A percentile compares a stretch with the other conserved stretches of the same genome.
These are phyloP conservation scores for Quercus dentata DNA, from an alignment of 306 rosid species.

Conservation along the genomic window DNA sequence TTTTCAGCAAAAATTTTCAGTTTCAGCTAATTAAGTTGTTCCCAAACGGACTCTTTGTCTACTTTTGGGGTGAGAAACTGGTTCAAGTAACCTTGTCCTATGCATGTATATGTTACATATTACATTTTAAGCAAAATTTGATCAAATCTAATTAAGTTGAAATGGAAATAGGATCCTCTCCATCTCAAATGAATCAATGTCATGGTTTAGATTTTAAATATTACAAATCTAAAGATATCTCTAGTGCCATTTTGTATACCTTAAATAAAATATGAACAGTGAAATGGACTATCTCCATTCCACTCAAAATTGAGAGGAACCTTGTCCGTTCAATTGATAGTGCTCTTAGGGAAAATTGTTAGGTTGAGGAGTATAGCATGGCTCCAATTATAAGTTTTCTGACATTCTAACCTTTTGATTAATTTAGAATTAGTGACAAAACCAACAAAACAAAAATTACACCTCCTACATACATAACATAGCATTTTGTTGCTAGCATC, in stretches of 20 bases:
- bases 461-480: slow-evolving; percentile 1
- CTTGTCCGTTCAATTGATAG: too few relatives aligned
- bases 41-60: neutral
- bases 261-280: too few relatives aligned
- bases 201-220: too few relatives aligned
- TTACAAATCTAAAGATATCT: too few relatives aligned
- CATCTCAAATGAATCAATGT: neutral
- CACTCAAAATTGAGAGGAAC: too few relatives aligned
- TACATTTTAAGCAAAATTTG: neutral
- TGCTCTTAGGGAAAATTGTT: too few relatives aligned
- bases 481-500: neutral
- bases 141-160: neutral
- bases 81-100: neutral
- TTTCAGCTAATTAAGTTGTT: too few relatives aligned
- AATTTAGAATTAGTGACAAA: neutral
- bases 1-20: too few relatives aligned
- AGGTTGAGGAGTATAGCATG: neutral
- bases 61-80: neutral
- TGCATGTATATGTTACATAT: neutral
- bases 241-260: too few relatives aligned
- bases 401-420: neutral
- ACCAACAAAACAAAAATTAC: neutral
- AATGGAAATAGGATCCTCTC: neutral
- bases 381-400: neutral
- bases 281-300: too few relatives aligned